Base-by-base conservation (phyloP, 495 filamentous ascomycete species). In the Neurospora sp. region DNA sequence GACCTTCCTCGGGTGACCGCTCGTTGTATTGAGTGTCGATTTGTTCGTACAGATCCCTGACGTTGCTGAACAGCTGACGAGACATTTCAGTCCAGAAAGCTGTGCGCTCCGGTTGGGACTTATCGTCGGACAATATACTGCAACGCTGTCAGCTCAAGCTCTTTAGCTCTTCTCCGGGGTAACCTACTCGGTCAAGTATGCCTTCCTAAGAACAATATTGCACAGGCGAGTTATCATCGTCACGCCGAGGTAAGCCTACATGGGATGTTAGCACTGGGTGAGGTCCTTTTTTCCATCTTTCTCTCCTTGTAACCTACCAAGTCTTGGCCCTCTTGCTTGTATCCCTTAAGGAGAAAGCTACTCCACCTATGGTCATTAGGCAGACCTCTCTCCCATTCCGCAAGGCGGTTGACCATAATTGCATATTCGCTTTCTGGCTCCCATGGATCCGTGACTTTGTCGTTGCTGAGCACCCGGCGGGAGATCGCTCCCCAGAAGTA, bases 401-500 rank as follows among this genome's bases (percentile, higher is more conserved):
- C 70, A 40, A 87, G 79, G 41, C 78, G 75, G 35, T 69, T 75
- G 27, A 77, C 79, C 73, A 86, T 76, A 35, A 76, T 78, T 1
- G 78, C 77, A 75, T 81, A 87, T 53, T 86, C 82, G 70, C 83
- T 85, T 1, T 73, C 73, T 3, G 74, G 69, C 40, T 86, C 82
- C 75, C 82, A 83, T 3, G 85, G 82, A n/a, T 78, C 75, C 42
- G 73, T 70, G 69, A 78, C 79, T 40, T 77, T 82, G 41, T 80
- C 81, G 40, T 83, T 75, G 27, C 72, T 75, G 14, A 86, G 77
- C 16, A 83, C 81, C 31, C 83, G 79, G 7, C 85, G 77, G 1
- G 82, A 84, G 20, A 87, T 82, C 20, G 81, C 78, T 10, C 85
- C 85, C 85, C 85, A 87, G 68, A 82, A 78, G 71, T 83, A 80